phyloP scores from a whole-genome alignment of 148 eudicot genomes.

The Chenopodium formosanum region DNA sequence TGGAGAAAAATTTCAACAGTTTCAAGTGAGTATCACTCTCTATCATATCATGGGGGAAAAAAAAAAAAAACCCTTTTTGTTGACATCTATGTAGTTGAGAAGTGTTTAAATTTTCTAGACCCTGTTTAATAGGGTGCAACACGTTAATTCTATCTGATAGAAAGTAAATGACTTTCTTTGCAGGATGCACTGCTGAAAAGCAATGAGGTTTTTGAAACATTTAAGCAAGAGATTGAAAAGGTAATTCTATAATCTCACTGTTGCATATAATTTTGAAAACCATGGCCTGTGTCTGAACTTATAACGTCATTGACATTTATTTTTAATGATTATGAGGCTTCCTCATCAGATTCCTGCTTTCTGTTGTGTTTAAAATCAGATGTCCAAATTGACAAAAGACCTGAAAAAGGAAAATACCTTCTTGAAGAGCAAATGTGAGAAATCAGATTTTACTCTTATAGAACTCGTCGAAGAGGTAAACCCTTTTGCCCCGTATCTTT shows the following conservation, averaged over 20 bases:
- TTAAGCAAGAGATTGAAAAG: constrained; percentile 95
- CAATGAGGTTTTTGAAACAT: constrained; percentile 95
- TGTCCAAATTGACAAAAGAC: constrained; percentile 85
- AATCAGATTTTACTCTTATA: constrained; percentile 76
- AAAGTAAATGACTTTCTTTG: constrained; percentile 5
- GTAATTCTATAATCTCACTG: constrained; percentile 29
- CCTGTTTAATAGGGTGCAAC: constrained; percentile 2
- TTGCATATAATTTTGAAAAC: background rate
- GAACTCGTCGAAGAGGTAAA: constrained; percentile 91
- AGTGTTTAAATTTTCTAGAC: background rate
- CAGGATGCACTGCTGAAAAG: constrained; percentile 97
- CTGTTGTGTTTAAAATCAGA: constrained; percentile 43
- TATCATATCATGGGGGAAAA: background rate
- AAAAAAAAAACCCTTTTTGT: too few relatives aligned
- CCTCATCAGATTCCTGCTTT: constrained; percentile 10
- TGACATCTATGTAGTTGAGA: background rate
- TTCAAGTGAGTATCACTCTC: constrained; percentile 53
- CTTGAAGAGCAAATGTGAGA: constrained; percentile 84
- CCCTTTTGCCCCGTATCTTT: constrained; percentile 1
- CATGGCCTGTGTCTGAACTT: background rate
- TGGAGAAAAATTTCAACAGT: constrained; percentile 96
- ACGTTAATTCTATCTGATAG: background rate
- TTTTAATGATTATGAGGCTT: constrained; percentile 3
- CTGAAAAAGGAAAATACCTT: constrained; percentile 83
- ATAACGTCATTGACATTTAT: background rate